phyloP scores from a whole-genome alignment of 148 eudicot species.

The Bassia scoparia region DNA sequence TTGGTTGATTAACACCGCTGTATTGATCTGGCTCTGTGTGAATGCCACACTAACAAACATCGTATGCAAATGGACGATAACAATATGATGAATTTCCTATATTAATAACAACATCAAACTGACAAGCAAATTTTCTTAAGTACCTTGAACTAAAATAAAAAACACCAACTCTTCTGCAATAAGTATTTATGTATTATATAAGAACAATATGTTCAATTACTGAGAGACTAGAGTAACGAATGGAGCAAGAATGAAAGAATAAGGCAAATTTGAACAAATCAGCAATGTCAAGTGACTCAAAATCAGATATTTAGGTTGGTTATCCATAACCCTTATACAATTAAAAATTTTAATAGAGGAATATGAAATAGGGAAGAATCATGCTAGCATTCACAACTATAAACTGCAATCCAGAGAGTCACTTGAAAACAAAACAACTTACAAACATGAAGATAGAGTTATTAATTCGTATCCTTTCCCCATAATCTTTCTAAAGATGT shows the following conservation, averaged over 20 bases:
- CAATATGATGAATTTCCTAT: not conserved
- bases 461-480: conserved; percentile 72
- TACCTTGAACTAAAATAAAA: not conserved
- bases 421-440: no score
- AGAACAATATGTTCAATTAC: not conserved
- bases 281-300: not conserved
- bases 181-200: not conserved
- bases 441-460: no score
- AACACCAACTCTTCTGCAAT: not conserved
- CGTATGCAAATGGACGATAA: no score
- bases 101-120: not conserved
- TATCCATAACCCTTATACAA: not conserved
- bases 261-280: not conserved
- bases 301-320: not conserved
- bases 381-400: not conserved
- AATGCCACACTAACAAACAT: no score
- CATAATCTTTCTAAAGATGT: no score
- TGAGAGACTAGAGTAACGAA: not conserved
- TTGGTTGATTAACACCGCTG: no score
- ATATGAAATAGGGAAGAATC: not conserved
- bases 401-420: no score
- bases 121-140: not conserved
- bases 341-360: no score
- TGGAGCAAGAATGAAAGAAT: not conserved
- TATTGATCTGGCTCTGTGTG: no score